Base-by-base conservation (phyloP, 371 early-diverging fungal species). In the Mortierella sp. region DNA sequence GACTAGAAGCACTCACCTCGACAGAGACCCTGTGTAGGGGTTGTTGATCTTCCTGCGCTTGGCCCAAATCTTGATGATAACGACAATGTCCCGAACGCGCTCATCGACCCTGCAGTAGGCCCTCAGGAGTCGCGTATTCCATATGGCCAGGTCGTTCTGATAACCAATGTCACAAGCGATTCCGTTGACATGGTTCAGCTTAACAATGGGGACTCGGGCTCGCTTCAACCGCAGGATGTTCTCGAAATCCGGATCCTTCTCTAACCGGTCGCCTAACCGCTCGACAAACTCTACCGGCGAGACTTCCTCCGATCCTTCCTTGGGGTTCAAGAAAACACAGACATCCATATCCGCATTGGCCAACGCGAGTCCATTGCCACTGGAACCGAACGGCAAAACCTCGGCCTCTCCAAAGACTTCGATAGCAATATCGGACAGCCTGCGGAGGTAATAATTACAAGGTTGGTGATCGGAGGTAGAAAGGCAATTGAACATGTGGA, bases 141-240 rank as follows among this genome's bases (percentile, higher is more conserved):
- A 91, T 43, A 95, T 83, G 0, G 96, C 96, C 49, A 96, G 76
- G 16, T 93, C 91, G 77, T 95, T 95, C 84, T 96, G 95, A 46
- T 95, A 94, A 75, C 96, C 96, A 55, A 97, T 92, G 83, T 97
- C 97, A 83, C 96, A 95, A 14, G 94, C 91, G 14, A 96, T 76
- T n/a, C 81, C 76, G 29, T 77, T 80, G 49, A 82, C 60, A 77
- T 88, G 88, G 27, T 76, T 78, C 65, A 91, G 84, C 78, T 91
- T 91, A 75, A 91, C 84, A 21, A 91, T 91, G 10, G 91, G 91
- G 18, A 91, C 89, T 4, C 89, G 86, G 8, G 91, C 89, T 16
- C 83, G 83, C 27, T 77, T 75, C 21, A 91, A 77, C 43, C 85
- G 83, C 51, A 87, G 29, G 3, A 89, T 81, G 16, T 78, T 76